These are phyloP conservation scores for Linnemannia zychae DNA, from an alignment of 192 early-diverging fungal species.

Conservation along the genomic window DNA sequence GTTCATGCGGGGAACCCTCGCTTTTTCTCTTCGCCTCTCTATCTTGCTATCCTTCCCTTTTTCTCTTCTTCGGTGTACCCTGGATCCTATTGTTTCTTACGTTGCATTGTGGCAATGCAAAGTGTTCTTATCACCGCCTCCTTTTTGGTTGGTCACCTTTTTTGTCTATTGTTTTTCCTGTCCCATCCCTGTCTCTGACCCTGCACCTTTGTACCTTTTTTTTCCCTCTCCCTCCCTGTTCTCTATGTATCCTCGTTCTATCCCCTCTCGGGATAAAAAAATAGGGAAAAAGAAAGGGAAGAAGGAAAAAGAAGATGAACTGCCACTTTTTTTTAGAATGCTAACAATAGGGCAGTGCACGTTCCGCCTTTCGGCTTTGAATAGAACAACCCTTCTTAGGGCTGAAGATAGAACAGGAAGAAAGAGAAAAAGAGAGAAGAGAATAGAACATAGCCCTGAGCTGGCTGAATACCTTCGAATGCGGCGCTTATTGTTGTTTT, in stretches of 20 bases:
- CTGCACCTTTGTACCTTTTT: not conserved
- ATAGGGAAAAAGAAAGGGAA: not conserved
- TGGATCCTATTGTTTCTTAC: not conserved
- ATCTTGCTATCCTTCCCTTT: not conserved
- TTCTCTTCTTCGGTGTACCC: not conserved
- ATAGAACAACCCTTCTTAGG: too few relatives aligned
- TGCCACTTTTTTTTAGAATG: not conserved
- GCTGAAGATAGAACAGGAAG: too few relatives aligned
- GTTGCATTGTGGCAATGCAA: not conserved
- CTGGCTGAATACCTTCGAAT: not conserved
- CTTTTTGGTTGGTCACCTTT: not conserved
- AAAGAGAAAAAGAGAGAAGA: not conserved
- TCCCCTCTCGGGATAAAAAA: conserved; percentile 2
- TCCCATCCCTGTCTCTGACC: not conserved
- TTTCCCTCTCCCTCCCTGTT: not conserved
- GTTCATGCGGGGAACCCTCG: not conserved
- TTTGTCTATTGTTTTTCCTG: not conserved
- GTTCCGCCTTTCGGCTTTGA: too few relatives aligned
- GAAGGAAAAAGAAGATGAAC: not conserved
- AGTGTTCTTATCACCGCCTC: not conserved
- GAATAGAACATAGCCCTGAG: not conserved
- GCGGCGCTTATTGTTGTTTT: not conserved
- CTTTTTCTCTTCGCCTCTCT: not conserved
- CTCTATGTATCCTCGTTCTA: not conserved
- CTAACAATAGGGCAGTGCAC: not conserved